Conservation (phyloP, 768 basidiomycete species). For the Neoboletus magnificus region DNA sequence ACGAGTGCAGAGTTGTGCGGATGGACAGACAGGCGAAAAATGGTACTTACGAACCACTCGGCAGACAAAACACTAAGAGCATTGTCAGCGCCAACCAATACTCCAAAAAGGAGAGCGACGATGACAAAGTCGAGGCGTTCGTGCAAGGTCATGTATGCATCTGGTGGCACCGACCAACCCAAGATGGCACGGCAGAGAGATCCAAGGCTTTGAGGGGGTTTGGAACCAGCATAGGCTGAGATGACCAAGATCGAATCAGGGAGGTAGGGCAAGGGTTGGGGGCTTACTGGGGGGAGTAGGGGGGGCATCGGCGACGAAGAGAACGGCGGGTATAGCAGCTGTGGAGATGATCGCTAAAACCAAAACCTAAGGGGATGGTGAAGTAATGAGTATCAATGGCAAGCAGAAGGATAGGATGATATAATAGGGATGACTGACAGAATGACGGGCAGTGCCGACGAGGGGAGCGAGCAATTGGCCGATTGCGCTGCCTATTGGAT, state of each 20-base stretch:
- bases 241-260: not conserved
- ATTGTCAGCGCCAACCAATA: conserved; percentile 62
- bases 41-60: conserved; percentile 58
- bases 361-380: conserved; percentile 46
- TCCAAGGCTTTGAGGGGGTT: conserved; percentile 47
- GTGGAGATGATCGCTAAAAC: conserved; percentile 71
- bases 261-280: not conserved
- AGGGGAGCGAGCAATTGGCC: conserved; percentile 73
- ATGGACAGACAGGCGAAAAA: not conserved
- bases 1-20: not conserved
- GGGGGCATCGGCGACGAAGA: conserved; percentile 59
- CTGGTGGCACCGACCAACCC: conserved; percentile 39
- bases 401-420: not conserved
- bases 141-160: conserved; percentile 55
- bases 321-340: conserved; percentile 51
- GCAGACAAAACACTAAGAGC: conserved; percentile 63
- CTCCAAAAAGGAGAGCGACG: conserved; percentile 56
- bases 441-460: conserved; percentile 49
- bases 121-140: conserved; percentile 74
- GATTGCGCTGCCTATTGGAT: conserved; percentile 70
- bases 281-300: conserved; percentile 75
- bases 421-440: conserved; percentile 43
- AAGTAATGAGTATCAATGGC: not conserved
- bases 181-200: conserved; percentile 54
- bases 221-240: conserved; percentile 68